Percentiles rank a stretch among this genome's conserved stretches.
phyloP scores from a whole-genome alignment of 164 flowering plant species.

The Dillenia suffruticosa region DNA sequence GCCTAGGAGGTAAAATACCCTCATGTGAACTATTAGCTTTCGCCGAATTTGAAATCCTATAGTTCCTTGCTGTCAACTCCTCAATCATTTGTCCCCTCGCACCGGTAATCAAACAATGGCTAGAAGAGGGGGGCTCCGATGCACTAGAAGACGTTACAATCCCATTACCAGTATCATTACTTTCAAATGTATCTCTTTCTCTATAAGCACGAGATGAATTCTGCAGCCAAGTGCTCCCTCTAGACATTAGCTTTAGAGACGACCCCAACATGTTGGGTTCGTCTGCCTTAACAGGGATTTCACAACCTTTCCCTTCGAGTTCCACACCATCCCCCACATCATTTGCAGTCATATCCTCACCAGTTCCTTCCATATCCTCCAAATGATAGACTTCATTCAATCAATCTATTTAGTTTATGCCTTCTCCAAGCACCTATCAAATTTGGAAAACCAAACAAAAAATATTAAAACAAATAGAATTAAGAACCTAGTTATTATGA shows the following conservation, averaged over 20 bases:
- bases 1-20: conserved; percentile 18
- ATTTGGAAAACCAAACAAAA: too few species aligned
- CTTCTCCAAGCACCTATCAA: not conserved
- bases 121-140: conserved; percentile 24
- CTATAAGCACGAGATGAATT: conserved; percentile 30
- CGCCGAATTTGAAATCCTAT: conserved; percentile 28
- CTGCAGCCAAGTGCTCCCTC: conserved; percentile 34
- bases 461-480: too few species aligned
- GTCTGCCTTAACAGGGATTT: not conserved
- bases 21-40: conserved; percentile 43
- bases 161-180: conserved; percentile 26
- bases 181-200: conserved; percentile 25
- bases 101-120: conserved; percentile 30
- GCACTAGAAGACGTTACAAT: conserved; percentile 16
- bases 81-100: conserved; percentile 46
- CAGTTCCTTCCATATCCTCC: conserved; percentile 35
- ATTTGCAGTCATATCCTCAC: conserved; percentile 29
- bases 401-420: conserved; percentile 1
- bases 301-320: too few species aligned
- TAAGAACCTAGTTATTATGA: too few species aligned
- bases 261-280: conserved; percentile 26
- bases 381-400: conserved; percentile 13
- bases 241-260: conserved; percentile 27
- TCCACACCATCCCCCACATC: conserved; percentile 22
- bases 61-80: conserved; percentile 60